Percentiles rank a stretch among this genome's conserved stretches.
phyloP scores from a whole-genome alignment of 1,284 basidiomycete species.

The Tilletia caries region DNA sequence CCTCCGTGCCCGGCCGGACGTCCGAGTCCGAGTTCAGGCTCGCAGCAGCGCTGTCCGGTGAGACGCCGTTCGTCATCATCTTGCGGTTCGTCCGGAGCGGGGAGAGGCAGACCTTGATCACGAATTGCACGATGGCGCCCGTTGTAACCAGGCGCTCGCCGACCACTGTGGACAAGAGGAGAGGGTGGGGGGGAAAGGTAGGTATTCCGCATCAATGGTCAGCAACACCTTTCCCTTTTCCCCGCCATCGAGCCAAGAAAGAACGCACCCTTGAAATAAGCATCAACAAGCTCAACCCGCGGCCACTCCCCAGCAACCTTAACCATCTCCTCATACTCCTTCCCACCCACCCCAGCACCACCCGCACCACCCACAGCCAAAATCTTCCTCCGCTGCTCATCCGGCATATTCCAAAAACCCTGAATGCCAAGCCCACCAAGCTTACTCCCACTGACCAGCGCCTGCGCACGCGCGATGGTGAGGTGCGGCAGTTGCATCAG shows the following conservation, averaged over 20 bases:
- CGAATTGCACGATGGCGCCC: slow-evolving; percentile 80
- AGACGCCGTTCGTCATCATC: slow-evolving; percentile 33
- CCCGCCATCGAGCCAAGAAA: not conserved
- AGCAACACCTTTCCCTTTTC: no score
- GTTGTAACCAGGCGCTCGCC: slow-evolving; percentile 86
- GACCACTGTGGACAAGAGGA: slow-evolving; percentile 63
- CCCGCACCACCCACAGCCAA: slow-evolving; percentile 31
- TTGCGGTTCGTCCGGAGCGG: slow-evolving; percentile 57
- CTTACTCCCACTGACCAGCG: slow-evolving; percentile 27
- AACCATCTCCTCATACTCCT: slow-evolving; percentile 63
- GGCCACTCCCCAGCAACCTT: slow-evolving; percentile 74
- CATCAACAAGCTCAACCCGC: slow-evolving; percentile 75
- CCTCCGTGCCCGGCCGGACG: slow-evolving; percentile 40
- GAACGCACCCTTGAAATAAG: slow-evolving; percentile 74
- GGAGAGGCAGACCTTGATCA: slow-evolving; percentile 73
- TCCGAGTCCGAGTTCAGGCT: slow-evolving; percentile 55
- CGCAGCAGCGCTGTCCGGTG: slow-evolving; percentile 19
- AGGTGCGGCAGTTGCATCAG: slow-evolving; percentile 49
- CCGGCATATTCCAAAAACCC: slow-evolving; percentile 51
- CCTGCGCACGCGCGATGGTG: slow-evolving; percentile 27
- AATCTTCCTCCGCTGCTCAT: slow-evolving; percentile 56
- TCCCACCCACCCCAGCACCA: slow-evolving; percentile 22
- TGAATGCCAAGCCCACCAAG: slow-evolving; percentile 40
- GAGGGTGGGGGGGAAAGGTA: not conserved
- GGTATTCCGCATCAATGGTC: no score